phyloP scores from a whole-genome alignment of 306 rosid genomes.

The Pyrus communis region DNA sequence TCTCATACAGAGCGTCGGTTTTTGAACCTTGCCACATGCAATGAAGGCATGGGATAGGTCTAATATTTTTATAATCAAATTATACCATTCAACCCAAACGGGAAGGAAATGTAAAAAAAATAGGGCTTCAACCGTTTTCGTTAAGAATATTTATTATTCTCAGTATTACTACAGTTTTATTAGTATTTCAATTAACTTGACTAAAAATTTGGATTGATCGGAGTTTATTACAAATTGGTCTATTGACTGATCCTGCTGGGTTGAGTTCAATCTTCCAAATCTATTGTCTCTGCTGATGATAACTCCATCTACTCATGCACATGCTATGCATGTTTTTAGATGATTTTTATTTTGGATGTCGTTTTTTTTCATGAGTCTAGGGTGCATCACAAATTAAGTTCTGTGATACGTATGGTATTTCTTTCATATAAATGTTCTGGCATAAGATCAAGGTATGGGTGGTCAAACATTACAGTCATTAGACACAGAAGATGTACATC shows the following conservation, averaged over 20 bases:
- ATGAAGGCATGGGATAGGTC: not conserved
- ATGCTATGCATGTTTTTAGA: not conserved
- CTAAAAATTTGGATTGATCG: not conserved
- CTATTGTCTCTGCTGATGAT: not conserved
- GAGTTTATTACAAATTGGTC: not conserved
- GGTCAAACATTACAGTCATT: not conserved
- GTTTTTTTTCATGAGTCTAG: not conserved
- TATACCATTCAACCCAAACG: not conserved
- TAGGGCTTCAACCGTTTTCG: not conserved
- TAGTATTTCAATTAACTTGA: not conserved
- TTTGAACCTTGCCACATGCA: not conserved
- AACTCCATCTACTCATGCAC: not conserved
- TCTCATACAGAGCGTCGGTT: not conserved
- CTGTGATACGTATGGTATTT: not conserved
- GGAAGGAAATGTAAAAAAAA: not conserved
- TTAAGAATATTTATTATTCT: too few relatives aligned
- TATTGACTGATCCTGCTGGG: not conserved
- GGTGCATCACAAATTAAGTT: constrained; percentile 1
- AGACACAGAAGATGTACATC: not conserved
- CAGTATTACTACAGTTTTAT: not conserved
- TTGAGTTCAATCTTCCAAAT: not conserved
- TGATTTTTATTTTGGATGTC: not conserved
- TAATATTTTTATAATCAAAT: not conserved
- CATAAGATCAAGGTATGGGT: constrained; percentile 13
- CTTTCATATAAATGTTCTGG: not conserved